These are phyloP conservation scores for Trifolium repens DNA, from an alignment of 306 rosid species.

Conservation along the genomic window DNA sequence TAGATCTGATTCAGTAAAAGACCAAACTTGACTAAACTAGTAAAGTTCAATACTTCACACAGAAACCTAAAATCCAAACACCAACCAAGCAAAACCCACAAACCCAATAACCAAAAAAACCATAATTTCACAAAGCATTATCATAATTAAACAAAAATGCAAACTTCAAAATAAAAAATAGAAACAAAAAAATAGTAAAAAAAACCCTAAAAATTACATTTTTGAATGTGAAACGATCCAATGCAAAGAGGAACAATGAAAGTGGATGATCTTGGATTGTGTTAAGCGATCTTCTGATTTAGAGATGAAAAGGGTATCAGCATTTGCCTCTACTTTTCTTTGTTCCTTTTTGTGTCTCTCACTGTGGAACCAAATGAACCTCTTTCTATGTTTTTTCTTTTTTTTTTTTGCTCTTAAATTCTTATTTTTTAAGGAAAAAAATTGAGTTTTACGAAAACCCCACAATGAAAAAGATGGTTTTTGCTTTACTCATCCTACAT, in stretches of 20 bases:
- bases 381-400: constrained; percentile 19
- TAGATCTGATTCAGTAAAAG: constrained; percentile 75
- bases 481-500: constrained; percentile 70
- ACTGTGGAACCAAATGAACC: constrained; percentile 46
- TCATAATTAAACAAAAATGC: constrained; percentile 41
- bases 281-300: constrained; percentile 66
- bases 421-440: neutral
- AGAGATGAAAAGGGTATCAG: constrained; percentile 56
- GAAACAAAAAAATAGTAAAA: neutral
- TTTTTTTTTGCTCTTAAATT: neutral
- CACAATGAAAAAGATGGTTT: constrained; percentile 71
- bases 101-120: constrained; percentile 29
- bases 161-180: constrained; percentile 36
- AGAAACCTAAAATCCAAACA: constrained; percentile 57
- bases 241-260: constrained; percentile 47
- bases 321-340: constrained; percentile 59
- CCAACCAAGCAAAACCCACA: constrained; percentile 47
- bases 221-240: constrained; percentile 65
- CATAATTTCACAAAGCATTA: constrained; percentile 36
- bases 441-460: constrained; percentile 69
- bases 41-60: constrained; percentile 38
- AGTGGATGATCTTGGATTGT: constrained; percentile 67
- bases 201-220: constrained; percentile 41
- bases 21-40: constrained; percentile 46
- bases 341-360: constrained; percentile 47